Evolutionary conservation across 163 green algal species (phyloP).

Genomic region (Scenedesmus sp.): DNA sequence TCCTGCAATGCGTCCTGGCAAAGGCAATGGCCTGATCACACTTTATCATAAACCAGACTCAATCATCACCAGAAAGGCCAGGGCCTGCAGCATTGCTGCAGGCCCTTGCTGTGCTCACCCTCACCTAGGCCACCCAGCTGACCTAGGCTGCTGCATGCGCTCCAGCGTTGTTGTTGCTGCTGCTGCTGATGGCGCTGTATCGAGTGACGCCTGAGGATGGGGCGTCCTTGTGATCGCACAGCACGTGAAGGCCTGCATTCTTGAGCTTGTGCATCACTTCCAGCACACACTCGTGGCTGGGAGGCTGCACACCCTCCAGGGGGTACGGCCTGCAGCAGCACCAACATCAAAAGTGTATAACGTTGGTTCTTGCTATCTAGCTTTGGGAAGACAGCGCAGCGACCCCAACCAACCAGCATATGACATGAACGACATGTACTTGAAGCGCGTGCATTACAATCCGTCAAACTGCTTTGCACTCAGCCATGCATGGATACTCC

Average conservation of each 20-base stretch:
- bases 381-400: too few relatives aligned
- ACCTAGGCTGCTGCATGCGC: not conserved
- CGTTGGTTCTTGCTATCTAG: too few relatives aligned
- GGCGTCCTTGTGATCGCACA: constrained; percentile 44
- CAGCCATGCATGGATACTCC: not conserved
- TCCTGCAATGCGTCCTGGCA: too few relatives aligned
- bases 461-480: not conserved
- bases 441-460: too few relatives aligned
- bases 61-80: not conserved
- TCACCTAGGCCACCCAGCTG: not conserved
- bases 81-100: not conserved
- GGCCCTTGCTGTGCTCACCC: not conserved
- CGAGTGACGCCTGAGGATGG: not conserved
- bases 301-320: constrained; percentile 62
- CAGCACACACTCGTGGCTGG: constrained; percentile 6
- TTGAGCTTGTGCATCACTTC: constrained; percentile 41
- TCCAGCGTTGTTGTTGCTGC: not conserved
- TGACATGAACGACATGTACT: too few relatives aligned
- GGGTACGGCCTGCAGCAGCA: constrained; percentile 60
- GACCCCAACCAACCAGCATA: too few relatives aligned
- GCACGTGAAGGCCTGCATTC: constrained; percentile 42
- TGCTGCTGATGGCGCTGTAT: not conserved
- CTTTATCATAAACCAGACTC: not conserved
- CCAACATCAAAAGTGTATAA: not conserved
- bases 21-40: too few relatives aligned